Percentiles rank a stretch among this genome's conserved stretches.
Conservation (phyloP, 108 stramenopile species). For the Skeletonema tropicum region DNA sequence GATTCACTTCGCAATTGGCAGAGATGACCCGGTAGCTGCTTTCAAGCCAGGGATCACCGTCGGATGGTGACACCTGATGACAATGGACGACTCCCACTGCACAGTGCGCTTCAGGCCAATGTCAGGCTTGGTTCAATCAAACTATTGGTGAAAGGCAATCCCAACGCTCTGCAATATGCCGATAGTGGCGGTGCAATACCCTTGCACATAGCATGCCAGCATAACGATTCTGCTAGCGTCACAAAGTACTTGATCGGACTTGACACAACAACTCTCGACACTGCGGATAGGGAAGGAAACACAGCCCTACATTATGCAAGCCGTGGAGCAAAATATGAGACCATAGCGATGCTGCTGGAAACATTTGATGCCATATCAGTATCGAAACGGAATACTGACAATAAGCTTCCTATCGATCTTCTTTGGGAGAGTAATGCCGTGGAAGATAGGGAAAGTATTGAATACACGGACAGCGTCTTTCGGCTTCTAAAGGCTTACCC, state of each 20-base stretch:
- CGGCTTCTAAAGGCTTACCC: no score
- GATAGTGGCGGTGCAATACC: not conserved
- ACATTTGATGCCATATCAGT: not conserved
- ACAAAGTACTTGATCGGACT: not conserved
- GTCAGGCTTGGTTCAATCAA: conserved; percentile 2
- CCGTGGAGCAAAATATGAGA: not conserved
- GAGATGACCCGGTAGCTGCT: no score
- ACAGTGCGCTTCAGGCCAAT: not conserved
- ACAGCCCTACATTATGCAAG: not conserved
- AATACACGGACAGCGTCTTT: not conserved
- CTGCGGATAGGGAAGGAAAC: not conserved
- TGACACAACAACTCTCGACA: not conserved
- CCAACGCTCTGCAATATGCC: not conserved
- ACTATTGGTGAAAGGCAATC: not conserved
- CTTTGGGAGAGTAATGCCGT: not conserved
- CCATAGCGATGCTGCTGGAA: not conserved
- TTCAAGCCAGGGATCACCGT: no score
- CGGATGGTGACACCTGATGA: not conserved
- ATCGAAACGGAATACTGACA: not conserved
- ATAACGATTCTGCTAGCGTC: not conserved
- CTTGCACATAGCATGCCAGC: not conserved
- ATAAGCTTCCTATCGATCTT: not conserved
- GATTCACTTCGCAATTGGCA: no score
- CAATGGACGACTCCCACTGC: not conserved
- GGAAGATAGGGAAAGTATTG: not conserved